Evolutionary conservation across 2,329 filamentous ascomycete genomes (phyloP).

Genomic region (Teratosphaeria gauchensis): DNA sequence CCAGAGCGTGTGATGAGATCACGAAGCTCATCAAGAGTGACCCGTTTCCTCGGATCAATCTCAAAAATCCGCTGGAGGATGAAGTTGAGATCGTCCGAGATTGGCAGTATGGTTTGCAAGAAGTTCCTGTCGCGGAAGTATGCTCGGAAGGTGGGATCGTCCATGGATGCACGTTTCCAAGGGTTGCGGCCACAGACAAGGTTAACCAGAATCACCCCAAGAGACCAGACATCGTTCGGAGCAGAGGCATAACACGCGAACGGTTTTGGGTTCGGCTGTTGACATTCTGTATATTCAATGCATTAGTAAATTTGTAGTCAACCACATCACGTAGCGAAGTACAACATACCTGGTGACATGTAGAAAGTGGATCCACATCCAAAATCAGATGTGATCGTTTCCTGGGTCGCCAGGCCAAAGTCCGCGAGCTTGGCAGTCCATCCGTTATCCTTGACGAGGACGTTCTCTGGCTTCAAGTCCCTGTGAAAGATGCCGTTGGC

Average conservation of each 20-base stretch:
- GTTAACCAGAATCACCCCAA: slow-evolving; percentile 97
- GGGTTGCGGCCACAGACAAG: slow-evolving; percentile 95
- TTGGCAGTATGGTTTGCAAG: slow-evolving; percentile 80
- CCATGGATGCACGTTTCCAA: slow-evolving; percentile 90
- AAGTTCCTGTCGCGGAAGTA: slow-evolving; percentile 80
- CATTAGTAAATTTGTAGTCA: background rate
- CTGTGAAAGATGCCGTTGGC: slow-evolving; percentile 88
- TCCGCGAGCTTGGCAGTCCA: slow-evolving; percentile 91
- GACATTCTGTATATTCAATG: slow-evolving; percentile 59
- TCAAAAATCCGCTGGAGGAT: slow-evolving; percentile 85
- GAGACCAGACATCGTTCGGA: slow-evolving; percentile 93
- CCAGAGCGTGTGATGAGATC: slow-evolving; percentile 67
- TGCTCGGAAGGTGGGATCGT: slow-evolving; percentile 91
- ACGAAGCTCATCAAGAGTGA: slow-evolving; percentile 70
- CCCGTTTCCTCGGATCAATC: slow-evolving; percentile 70
- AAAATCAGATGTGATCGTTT: slow-evolving; percentile 80
- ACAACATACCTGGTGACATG: slow-evolving; percentile 83
- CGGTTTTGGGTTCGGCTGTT: slow-evolving; percentile 63
- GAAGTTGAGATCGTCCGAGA: slow-evolving; percentile 80
- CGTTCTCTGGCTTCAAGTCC: slow-evolving; percentile 97
- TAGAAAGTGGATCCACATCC: slow-evolving; percentile 98
- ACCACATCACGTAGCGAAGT: background rate
- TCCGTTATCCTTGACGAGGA: slow-evolving; percentile 80
- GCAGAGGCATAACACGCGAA: slow-evolving; percentile 77
- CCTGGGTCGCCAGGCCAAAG: slow-evolving; percentile 87